Evolutionary conservation across 2,329 filamentous ascomycete genomes (phyloP).

Genomic region (Trichoderma aggressivum): DNA sequence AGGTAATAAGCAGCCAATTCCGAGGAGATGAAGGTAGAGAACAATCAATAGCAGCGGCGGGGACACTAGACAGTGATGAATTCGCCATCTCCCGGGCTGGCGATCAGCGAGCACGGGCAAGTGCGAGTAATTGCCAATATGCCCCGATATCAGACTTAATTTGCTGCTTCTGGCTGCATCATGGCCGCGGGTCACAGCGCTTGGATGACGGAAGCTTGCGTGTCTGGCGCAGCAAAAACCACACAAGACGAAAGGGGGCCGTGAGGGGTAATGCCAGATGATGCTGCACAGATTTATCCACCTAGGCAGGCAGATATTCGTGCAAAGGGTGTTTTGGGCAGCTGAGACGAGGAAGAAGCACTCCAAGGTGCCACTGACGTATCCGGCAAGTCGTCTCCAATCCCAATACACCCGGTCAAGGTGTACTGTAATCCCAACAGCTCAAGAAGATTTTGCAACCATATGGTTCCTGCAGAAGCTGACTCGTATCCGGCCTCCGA

Average conservation of each 20-base stretch:
- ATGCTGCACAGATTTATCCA: not conserved
- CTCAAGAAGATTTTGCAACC: not conserved
- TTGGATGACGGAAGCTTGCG: not conserved
- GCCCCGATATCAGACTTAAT: not conserved
- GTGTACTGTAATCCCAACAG: not conserved
- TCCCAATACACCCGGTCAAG: not conserved
- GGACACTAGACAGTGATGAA: not conserved
- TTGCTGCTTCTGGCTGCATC: not conserved
- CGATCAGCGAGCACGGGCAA: conserved; percentile 5
- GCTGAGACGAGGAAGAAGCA: not conserved
- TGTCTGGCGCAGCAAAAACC: not conserved
- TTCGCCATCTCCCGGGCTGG: not conserved
- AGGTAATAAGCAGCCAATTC: not conserved
- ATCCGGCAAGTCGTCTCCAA: not conserved
- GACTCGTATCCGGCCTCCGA: not conserved
- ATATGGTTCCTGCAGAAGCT: not conserved
- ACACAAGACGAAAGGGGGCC: not conserved
- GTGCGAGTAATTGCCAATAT: not conserved
- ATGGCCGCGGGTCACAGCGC: not conserved
- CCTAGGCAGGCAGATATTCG: not conserved
- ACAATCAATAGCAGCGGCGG: conserved; percentile 14
- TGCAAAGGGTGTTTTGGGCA: not conserved
- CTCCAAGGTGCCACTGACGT: not conserved
- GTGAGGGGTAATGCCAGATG: not conserved
- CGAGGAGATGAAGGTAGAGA: not conserved